Evolutionary conservation across 2,329 filamentous ascomycete genomes (phyloP).

Genomic region (Fusarium musae): DNA sequence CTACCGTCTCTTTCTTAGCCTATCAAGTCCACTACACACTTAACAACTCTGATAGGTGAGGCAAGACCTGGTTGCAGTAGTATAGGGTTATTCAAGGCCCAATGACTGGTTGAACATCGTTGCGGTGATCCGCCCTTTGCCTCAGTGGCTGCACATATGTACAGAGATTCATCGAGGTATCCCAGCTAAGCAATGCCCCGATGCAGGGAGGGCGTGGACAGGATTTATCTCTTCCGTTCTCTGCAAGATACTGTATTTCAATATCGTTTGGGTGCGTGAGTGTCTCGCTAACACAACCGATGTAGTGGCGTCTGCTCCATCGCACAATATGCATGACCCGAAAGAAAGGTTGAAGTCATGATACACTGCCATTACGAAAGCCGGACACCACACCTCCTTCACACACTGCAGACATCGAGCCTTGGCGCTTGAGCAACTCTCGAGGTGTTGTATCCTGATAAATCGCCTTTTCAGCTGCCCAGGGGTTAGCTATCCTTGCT

Average conservation of each 20-base stretch:
- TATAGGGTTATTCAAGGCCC: background rate
- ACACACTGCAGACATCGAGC: background rate
- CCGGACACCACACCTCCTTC: background rate
- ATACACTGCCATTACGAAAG: slow-evolving; percentile 5
- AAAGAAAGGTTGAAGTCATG: background rate
- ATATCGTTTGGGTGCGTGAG: background rate
- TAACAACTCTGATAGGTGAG: background rate
- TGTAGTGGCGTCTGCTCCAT: slow-evolving; percentile 1
- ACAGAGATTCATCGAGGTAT: background rate
- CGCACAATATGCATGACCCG: background rate
- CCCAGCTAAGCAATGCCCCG: background rate
- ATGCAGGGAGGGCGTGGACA: background rate
- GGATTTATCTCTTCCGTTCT: background rate
- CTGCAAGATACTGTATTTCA: background rate
- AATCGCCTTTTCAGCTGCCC: slow-evolving; percentile 24
- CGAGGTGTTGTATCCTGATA: slow-evolving; percentile 6
- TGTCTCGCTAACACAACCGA: background rate
- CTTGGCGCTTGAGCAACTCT: background rate
- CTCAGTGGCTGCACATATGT: slow-evolving; percentile 8
- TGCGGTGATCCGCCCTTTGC: background rate
- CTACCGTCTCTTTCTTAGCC: background rate
- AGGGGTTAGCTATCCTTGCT: slow-evolving; percentile 24
- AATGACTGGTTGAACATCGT: background rate
- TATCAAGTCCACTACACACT: background rate
- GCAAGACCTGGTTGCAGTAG: background rate